phyloP scores from a whole-genome alignment of 2,329 filamentous ascomycete genomes.

The Remersonia thermophila region DNA sequence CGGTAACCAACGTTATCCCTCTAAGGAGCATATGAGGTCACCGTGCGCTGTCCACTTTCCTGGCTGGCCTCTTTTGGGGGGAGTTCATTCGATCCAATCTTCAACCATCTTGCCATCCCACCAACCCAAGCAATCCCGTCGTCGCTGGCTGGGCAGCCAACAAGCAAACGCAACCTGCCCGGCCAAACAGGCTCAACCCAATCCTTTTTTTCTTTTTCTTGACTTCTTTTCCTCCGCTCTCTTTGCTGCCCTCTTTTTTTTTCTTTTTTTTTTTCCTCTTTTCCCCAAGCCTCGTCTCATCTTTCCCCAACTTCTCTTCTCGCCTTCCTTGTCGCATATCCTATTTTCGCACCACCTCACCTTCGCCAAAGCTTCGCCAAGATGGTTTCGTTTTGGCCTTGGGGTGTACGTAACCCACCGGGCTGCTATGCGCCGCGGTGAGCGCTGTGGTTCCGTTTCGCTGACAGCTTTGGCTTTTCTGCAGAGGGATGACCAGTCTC shows the following conservation, averaged over 20 bases:
- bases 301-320: background rate
- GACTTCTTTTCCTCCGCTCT: too few species aligned
- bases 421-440: too few species aligned
- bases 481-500: conserved; percentile 67
- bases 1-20: conserved; percentile 1
- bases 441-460: background rate
- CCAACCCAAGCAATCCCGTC: background rate
- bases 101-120: background rate
- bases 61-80: too few species aligned
- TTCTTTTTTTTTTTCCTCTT: background rate
- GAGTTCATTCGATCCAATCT: too few species aligned
- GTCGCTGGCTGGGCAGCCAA: background rate
- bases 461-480: conserved; percentile 4
- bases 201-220: too few species aligned
- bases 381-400: conserved; percentile 36
- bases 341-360: too few species aligned
- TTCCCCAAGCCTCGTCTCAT: too few species aligned
- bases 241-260: background rate
- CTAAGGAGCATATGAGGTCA: conserved; percentile 16
- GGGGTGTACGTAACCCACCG: conserved; percentile 46
- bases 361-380: background rate
- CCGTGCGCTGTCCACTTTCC: conserved; percentile 8
- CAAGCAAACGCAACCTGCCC: background rate
- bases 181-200: background rate
- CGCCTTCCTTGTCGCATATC: background rate